These are phyloP conservation scores for Heliosperma pusillum DNA, from an alignment of 148 eudicot species.

Conservation along the genomic window DNA sequence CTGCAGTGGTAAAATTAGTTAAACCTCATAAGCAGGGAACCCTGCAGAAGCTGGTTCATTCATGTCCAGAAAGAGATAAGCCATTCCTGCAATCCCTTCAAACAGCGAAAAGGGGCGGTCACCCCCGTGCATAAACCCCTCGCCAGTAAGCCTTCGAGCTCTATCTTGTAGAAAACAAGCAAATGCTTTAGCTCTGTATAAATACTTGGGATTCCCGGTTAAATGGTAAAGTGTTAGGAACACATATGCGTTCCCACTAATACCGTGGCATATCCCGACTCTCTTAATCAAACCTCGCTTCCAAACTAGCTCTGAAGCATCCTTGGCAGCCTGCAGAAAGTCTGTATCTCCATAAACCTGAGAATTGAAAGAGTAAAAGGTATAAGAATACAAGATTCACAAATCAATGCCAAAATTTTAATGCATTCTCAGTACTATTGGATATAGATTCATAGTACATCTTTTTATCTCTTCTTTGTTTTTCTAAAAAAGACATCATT, in stretches of 20 bases:
- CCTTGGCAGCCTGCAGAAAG: slow-evolving; percentile 60
- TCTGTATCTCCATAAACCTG: slow-evolving; percentile 63
- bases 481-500: neutral
- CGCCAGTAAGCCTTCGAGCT: slow-evolving; percentile 53
- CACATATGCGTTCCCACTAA: slow-evolving; percentile 72
- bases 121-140: slow-evolving; percentile 79
- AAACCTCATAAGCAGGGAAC: slow-evolving; percentile 79
- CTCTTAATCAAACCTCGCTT: slow-evolving; percentile 72
- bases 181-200: slow-evolving; percentile 80
- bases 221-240: slow-evolving; percentile 65
- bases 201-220: slow-evolving; percentile 54
- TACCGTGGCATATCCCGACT: slow-evolving; percentile 83
- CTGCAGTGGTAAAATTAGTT: neutral
- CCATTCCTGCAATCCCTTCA: slow-evolving; percentile 89
- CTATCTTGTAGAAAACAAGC: slow-evolving; percentile 60
- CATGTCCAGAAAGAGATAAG: slow-evolving; percentile 76
- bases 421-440: neutral
- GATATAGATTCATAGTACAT: no score
- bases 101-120: slow-evolving; percentile 76
- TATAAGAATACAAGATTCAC: neutral
- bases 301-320: slow-evolving; percentile 84
- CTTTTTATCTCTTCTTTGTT: neutral
- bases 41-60: slow-evolving; percentile 52
- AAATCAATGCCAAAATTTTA: neutral
- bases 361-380: neutral